Base-by-base conservation (phyloP, 1,284 basidiomycete genomes). In the Ustilago trichophora region DNA sequence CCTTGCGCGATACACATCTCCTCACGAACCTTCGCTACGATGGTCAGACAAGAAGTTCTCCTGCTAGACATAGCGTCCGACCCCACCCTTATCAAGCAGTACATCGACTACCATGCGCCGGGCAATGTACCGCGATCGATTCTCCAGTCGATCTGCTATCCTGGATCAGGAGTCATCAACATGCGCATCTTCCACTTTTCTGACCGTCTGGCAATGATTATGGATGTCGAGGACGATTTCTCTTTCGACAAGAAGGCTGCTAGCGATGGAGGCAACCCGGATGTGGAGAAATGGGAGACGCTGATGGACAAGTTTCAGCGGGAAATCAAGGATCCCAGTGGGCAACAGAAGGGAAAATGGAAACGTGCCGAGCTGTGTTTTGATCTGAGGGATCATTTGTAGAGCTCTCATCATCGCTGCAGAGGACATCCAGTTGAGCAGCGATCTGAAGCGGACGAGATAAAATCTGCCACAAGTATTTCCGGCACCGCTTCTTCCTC, bases 141-240 rank as follows among this genome's bases (percentile, higher is more conserved):
- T 32, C 32, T 66, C 43, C 56, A 58, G 1, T 66, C 63, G 34
- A 66, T 66, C 40, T 41, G 45, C 12, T 54, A 46, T 21, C 43
- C 52, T 10, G 60, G 60, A 2, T 54, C 55, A 5, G 63, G 63
- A 3, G 48, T 66, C 9, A 38, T 59, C 42, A 66, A 59, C 35
- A 66, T 66, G 63, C 55, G 63, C 16, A 66, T 66, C 37, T 66
- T 54, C 35, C 41, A 59, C 36, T 66, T 66, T 42, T 41, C 63
- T 33, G 46, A 59, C 21, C 56, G 63, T 3, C 52, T 66, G 0
- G 56, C 50, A 7, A 66, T 66, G 63, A 45, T 59, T 24, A 66
- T 66, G 51, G 63, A 66, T 37, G 63, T 66, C 2, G 43, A 66
- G 6, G 63, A 66, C 32, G 51, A 59, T 25, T 66, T 66, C n/a